Conservation (phyloP, 2,329 filamentous ascomycete species). For the Shiraia bambusicola region DNA sequence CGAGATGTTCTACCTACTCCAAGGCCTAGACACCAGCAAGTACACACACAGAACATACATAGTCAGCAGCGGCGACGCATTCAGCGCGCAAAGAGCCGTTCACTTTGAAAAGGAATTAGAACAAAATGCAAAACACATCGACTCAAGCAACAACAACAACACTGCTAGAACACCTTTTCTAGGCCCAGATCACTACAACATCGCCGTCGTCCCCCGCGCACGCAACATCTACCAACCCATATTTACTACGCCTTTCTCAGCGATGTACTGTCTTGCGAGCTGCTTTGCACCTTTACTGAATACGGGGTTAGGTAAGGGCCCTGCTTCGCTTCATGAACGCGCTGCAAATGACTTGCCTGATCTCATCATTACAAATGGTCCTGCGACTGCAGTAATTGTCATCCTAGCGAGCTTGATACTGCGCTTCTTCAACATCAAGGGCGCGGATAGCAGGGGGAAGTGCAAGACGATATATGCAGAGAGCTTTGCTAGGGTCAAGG, state of each 20-base stretch:
- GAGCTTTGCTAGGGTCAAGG: slow-evolving; percentile 84
- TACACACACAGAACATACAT: slow-evolving; percentile 75
- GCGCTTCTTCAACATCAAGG: slow-evolving; percentile 51
- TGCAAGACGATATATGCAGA: slow-evolving; percentile 85
- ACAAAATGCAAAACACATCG: slow-evolving; percentile 14
- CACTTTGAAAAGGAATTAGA: slow-evolving; percentile 60
- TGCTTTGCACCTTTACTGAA: slow-evolving; percentile 60
- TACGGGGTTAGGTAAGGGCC: slow-evolving; percentile 13
- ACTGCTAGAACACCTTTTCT: slow-evolving; percentile 8
- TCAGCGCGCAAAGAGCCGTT: slow-evolving; percentile 64
- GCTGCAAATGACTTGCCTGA: slow-evolving; percentile 59
- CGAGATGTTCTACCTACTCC: slow-evolving; percentile 87
- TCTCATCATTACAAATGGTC: slow-evolving; percentile 82
- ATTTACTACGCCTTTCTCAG: slow-evolving; percentile 69
- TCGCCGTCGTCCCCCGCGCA: slow-evolving; percentile 72
- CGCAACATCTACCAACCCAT: slow-evolving; percentile 80
- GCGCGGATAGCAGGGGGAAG: slow-evolving; percentile 48
- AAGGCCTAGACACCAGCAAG: slow-evolving; percentile 51
- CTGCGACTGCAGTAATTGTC: slow-evolving; percentile 81
- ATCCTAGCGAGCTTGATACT: slow-evolving; percentile 59
- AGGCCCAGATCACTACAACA: slow-evolving; percentile 56
- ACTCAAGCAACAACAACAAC: slow-evolving; percentile 3
- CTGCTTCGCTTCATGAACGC: slow-evolving; percentile 16
- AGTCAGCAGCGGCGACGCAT: slow-evolving; percentile 72
- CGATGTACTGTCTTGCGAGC: slow-evolving; percentile 63